phyloP scores from a whole-genome alignment of 2,329 filamentous ascomycete genomes.

The Periconia sp. region DNA sequence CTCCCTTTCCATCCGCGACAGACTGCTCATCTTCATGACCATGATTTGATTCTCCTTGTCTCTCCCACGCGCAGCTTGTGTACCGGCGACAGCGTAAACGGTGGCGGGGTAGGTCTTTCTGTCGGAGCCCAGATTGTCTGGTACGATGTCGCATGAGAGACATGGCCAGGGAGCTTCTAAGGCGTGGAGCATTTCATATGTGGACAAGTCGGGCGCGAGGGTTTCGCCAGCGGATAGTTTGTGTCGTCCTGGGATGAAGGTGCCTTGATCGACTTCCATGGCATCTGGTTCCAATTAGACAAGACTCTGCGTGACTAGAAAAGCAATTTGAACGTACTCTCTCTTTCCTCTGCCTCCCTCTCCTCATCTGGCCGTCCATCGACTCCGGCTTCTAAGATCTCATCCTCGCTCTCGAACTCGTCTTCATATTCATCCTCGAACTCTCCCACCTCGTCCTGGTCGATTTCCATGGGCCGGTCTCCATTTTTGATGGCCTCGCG shows the following conservation, averaged over 20 bases:
- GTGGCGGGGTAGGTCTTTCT: slow-evolving; percentile 93
- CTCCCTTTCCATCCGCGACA: slow-evolving; percentile 82
- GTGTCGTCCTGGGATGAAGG: slow-evolving; percentile 93
- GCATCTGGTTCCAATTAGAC: slow-evolving; percentile 53
- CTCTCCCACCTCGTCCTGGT: slow-evolving; percentile 60
- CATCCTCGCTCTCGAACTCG: slow-evolving; percentile 87
- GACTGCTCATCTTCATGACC: slow-evolving; percentile 92
- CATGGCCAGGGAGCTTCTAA: slow-evolving; percentile 96
- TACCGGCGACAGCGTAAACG: slow-evolving; percentile 92
- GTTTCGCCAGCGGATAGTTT: slow-evolving; percentile 90
- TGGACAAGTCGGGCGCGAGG: slow-evolving; percentile 85
- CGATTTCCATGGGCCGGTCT: slow-evolving; percentile 58
- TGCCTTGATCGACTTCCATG: slow-evolving; percentile 93
- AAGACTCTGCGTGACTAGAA: background rate
- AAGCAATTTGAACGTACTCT: slow-evolving; percentile 48
- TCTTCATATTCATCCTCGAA: slow-evolving; percentile 97
- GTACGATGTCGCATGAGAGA: slow-evolving; percentile 90
- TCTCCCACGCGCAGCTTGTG: slow-evolving; percentile 77
- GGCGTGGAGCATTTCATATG: slow-evolving; percentile 96
- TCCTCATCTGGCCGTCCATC: slow-evolving; percentile 91
- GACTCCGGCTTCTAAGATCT: slow-evolving; percentile 91
- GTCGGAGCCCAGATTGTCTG: slow-evolving; percentile 82
- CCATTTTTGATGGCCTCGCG: slow-evolving; percentile 62
- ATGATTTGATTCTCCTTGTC: slow-evolving; percentile 89
- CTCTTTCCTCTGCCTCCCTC: slow-evolving; percentile 84